Evolutionary conservation across 495 filamentous ascomycete species (phyloP), one percentile per base, ranked within the genome.

Genomic region (Pseudevernia furfuracea): DNA sequence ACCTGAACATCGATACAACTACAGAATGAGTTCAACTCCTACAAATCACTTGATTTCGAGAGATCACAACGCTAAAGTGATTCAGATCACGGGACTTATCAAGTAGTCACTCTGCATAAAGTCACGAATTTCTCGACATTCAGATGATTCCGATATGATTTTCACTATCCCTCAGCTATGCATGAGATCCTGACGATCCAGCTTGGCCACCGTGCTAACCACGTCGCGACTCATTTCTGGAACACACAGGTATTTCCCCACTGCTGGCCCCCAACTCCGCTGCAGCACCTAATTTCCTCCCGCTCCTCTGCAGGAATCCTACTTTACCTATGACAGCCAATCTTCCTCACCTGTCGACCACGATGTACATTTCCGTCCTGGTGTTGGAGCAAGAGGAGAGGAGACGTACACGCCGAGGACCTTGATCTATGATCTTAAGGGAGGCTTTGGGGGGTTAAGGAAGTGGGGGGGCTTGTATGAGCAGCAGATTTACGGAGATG

Each of bases 161-260:
- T 28, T 30, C 10, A 8, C 21, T 25, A 5, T 61, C 28, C 19
- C 43, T 36, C 38, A 53, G 71, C 63, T 12, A 99, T 99, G 94
- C 92, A 95, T 77, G 94, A 99, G 73, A 92, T 97, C 65, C 81
- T 99, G 63, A 96, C 94, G 2, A 77, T 97, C 52, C 94, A 99
- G 77, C 83, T 97, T 60, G 94, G 94, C 46, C 90, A 96, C 69
- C 85, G 87, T 71, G 89, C 87, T 70, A 99, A 99, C 77, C 96
- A 97, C 70, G 74, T 97, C 36, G 92, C 88, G n/a, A 96, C 90
- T 0, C 94, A 99, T 78, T 97, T 96, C 73, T 99, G 95, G 95
- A 99, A 99, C 70, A 81, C 91, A 36, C 93, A 97, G 79, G 87
- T 89, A 78, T 19, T 59, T 68, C 49, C 64, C 41, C 32, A 36